Evolutionary conservation across 805 yeast species (phyloP).

Genomic region (Starmerella bombi): DNA sequence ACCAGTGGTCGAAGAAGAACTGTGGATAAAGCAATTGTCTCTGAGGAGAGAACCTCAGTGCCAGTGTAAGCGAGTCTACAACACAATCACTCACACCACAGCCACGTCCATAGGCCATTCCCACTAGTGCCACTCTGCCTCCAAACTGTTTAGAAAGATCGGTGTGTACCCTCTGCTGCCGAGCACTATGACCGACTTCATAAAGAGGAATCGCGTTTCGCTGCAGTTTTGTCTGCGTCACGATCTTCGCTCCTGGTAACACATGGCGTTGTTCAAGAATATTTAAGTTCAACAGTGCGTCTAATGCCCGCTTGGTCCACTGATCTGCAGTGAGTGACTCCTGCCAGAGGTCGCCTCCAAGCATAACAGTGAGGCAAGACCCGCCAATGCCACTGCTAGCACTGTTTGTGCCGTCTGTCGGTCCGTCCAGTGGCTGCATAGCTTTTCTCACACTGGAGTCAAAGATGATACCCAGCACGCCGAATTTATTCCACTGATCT

Average conservation of each 20-base stretch:
- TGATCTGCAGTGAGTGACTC: conserved; percentile 22
- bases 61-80: conserved; percentile 46
- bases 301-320: conserved; percentile 27
- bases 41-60: conserved; percentile 29
- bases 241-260: conserved; percentile 17
- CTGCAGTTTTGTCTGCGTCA: conserved; percentile 30
- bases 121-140: conserved; percentile 47
- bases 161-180: conserved; percentile 29
- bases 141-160: conserved; percentile 29
- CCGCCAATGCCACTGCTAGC: conserved; percentile 25
- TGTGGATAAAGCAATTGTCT: conserved; percentile 25
- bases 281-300: conserved; percentile 32
- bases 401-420: conserved; percentile 26
- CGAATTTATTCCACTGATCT: conserved; percentile 36
- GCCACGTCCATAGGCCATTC: conserved; percentile 67
- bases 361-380: conserved; percentile 74
- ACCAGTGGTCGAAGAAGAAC: conserved; percentile 24
- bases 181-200: conserved; percentile 49
- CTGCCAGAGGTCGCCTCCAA: conserved; percentile 63
- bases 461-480: conserved; percentile 72
- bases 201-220: conserved; percentile 66
- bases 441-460: conserved; percentile 73
- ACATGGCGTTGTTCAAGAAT: conserved; percentile 22
- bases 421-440: conserved; percentile 3
- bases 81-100: conserved; percentile 87